Base-by-base conservation (phyloP, 345 rosid species). In the Salix brachista region DNA sequence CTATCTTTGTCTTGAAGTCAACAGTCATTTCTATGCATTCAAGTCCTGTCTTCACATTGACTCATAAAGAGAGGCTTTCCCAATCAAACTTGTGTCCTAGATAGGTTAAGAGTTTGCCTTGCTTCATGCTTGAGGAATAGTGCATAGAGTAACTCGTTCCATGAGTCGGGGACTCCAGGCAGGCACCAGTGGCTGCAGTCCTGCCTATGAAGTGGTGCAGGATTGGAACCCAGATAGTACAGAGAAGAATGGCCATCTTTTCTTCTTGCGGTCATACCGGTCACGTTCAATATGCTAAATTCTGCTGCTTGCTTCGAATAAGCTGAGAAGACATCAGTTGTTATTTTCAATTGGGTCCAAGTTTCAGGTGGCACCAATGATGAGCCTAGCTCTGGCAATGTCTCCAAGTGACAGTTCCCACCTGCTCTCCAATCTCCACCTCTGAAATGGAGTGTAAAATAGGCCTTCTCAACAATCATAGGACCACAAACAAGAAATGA, bases 171-270 rank as follows among this genome's bases (percentile, higher is more conserved):
- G 64, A 87, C 89, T 25, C 89, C 89, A 12, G 89, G 89, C 70
- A 84, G 81, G 82, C 89, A 87, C 89, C 89, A 87, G 67, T 87
- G 89, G 82, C 89, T 87, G 72, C 87, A 87, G 77, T 84, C 87
- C 77, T 84, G 87, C 72, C 81, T 56, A 70, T 41, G 79, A 14
- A 82, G 7, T 0, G 80, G 72, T 10, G 86, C 85, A 4, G 52
- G 65, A 25, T 71, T 52, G 54, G 78, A 67, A 5, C 73, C 70
- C 0, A 60, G 48, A 58, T 80, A 84, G 82, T 86, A 86, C 3
- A 84, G 36, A 56, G 89, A 86, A 10, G 89, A 80, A 71, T 86
- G 89, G 42, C 83, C 87, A 6, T 86, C 87, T 82, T 87, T 84
- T 81, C 89, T 83, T 67, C 50, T 58, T 0, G 87, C 83, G 41